Evolutionary conservation across 2,329 filamentous ascomycete species (phyloP).

Genomic region (Bertia moriformis): DNA sequence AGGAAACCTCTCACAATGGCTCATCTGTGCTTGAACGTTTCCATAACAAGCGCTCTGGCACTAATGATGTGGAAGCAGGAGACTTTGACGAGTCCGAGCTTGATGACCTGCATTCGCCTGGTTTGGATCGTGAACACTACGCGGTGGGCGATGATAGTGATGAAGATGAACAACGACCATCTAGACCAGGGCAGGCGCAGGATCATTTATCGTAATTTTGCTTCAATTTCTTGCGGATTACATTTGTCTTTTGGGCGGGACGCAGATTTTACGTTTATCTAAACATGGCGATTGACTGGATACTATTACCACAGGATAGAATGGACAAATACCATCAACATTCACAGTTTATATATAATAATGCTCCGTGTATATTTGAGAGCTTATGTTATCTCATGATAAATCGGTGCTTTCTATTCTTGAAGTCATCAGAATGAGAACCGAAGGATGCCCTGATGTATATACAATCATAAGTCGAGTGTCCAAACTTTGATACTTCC

Average conservation of each 20-base stretch:
- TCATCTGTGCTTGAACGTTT: not conserved
- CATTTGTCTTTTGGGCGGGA: not conserved
- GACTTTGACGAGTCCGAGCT: constrained; percentile 1
- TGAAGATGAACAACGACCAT: not conserved
- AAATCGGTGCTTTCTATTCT: too few relatives aligned
- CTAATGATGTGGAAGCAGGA: not conserved
- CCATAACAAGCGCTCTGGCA: not conserved
- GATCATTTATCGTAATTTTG: too few relatives aligned
- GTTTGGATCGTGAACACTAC: not conserved
- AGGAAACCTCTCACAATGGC: constrained; percentile 18
- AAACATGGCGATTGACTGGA: too few relatives aligned
- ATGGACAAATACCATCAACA: not conserved
- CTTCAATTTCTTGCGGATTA: too few relatives aligned
- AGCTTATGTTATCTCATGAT: too few relatives aligned
- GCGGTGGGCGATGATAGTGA: not conserved
- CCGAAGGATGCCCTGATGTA: too few relatives aligned
- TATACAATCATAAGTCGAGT: constrained; percentile 9
- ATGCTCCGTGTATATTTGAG: too few relatives aligned
- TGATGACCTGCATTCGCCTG: not conserved
- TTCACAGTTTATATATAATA: not conserved
- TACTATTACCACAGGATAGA: too few relatives aligned
- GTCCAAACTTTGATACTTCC: constrained; percentile 50
- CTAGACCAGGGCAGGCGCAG: not conserved
- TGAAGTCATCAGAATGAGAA: too few relatives aligned
- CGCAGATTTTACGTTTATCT: too few relatives aligned